Evolutionary conservation across 805 yeast genomes (phyloP).

Genomic region (Candida boleticola): DNA sequence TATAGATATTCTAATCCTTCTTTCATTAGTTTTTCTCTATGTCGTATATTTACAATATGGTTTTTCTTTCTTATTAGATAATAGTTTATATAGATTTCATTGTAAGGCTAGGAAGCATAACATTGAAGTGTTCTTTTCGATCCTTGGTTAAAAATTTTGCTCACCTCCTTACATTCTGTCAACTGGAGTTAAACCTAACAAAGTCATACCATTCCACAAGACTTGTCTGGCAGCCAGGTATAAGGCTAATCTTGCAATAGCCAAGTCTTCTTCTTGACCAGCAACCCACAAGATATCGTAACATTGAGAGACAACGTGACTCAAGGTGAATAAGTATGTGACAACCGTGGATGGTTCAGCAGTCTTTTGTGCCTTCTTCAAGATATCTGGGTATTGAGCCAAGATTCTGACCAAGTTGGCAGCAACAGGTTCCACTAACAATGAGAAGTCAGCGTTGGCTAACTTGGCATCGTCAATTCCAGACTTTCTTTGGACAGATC

Average conservation of each 20-base stretch:
- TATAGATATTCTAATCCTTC: too few relatives aligned
- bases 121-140: too few relatives aligned
- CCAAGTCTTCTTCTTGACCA: constrained; percentile 85
- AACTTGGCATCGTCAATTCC: constrained; percentile 40
- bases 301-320: constrained; percentile 95
- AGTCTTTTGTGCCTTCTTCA: constrained; percentile 78
- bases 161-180: constrained; percentile 77
- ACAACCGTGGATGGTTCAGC: constrained; percentile 93
- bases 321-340: constrained; percentile 85
- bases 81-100: too few relatives aligned
- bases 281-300: constrained; percentile 96
- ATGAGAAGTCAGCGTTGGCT: constrained; percentile 51
- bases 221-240: constrained; percentile 89
- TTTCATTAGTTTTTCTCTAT: too few relatives aligned
- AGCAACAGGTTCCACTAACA: constrained; percentile 72
- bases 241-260: constrained; percentile 87
- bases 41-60: too few relatives aligned
- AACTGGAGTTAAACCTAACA: constrained; percentile 95
- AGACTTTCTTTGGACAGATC: constrained; percentile 90
- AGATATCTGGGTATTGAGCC: constrained; percentile 87
- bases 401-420: constrained; percentile 68
- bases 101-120: too few relatives aligned
- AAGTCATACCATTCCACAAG: constrained; percentile 80
- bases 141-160: too few relatives aligned
- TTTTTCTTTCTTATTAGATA: too few relatives aligned